These are phyloP conservation scores for Hypoxylon sp. DNA, from an alignment of 2,329 filamentous ascomycete genomes.

Conservation along the genomic window DNA sequence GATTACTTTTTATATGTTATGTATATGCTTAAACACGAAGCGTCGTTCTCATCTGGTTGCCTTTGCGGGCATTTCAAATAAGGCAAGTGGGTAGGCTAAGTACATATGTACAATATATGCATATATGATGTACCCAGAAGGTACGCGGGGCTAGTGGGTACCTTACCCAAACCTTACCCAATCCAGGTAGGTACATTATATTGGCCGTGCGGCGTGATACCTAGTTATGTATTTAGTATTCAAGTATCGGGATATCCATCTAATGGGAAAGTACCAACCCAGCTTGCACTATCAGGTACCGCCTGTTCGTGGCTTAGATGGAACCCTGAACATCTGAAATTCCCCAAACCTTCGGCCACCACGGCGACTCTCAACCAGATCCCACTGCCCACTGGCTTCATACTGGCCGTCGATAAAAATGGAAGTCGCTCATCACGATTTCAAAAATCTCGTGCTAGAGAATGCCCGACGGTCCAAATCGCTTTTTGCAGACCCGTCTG, in stretches of 20 bases:
- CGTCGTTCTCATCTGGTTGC: conserved; percentile 1
- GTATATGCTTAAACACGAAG: neutral
- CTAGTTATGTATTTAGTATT: neutral
- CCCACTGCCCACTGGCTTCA: neutral
- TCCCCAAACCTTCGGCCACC: neutral
- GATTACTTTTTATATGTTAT: neutral
- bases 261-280: neutral
- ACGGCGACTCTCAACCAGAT: neutral
- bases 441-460: conserved; percentile 50
- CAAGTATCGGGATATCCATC: neutral
- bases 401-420: conserved; percentile 32
- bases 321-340: neutral
- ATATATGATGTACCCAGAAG: no score
- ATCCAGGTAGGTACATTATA: no score
- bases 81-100: conserved; percentile 8
- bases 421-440: conserved; percentile 50
- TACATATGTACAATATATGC: neutral
- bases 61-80: conserved; percentile 2
- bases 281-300: neutral
- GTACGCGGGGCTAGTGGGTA: neutral
- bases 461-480: conserved; percentile 53
- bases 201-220: no score
- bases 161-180: no score
- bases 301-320: neutral
- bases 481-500: conserved; percentile 47